Base-by-base conservation (phyloP, 1,284 basidiomycete species). In the Boletellus deceptivus region DNA sequence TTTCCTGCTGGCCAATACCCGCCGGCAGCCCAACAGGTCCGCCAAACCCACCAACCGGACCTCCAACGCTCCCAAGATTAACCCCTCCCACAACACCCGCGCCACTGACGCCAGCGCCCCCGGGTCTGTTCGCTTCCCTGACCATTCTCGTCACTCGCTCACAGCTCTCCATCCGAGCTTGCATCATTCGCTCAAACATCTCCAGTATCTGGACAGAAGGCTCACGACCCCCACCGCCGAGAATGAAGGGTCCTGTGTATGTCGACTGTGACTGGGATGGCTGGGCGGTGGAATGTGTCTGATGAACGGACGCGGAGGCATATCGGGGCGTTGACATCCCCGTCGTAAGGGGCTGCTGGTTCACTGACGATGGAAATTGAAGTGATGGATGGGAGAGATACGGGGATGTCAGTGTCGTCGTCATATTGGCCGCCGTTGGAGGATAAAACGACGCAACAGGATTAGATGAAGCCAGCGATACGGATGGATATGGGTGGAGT, bases 81-180 rank as follows among this genome's bases (percentile, higher is more conserved):
- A 52, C 49, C 1, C 60, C 55, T 20, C 52, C 56, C 1, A 33
- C 45, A n/a, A 31, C 45, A 25, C 54, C 38, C 9, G 53, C n/a
- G 8, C 50, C 44, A 20, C 57, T 52, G 22, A 38, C 44, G 13
- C 50, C 51, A 34, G 46, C 33, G 8, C 59, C 55, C 4, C 55
- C 61, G 18, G 65, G 59, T 11, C 41, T 64, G 50, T 64, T 76
- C 37, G 77, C 77, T 46, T 78, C 75, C 58, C 75, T 74, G 35
- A 87, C 76, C 56, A 89, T 72, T 41, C 75, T 75, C 55, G 79
- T 78, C 44, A 86, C 72, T 34, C 84, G 73, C 55, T 83, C 74
- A 64, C 86, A 89, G 62, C 83, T 86, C 65, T 88, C 84, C 77
- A 89, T 81, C 47, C 86, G 76, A 6, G 80, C 74, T 59, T 86